Evolutionary conservation across 78 protist species (phyloP).

Genomic region (slime mould (Dictyostelium discoideum)): DNA sequence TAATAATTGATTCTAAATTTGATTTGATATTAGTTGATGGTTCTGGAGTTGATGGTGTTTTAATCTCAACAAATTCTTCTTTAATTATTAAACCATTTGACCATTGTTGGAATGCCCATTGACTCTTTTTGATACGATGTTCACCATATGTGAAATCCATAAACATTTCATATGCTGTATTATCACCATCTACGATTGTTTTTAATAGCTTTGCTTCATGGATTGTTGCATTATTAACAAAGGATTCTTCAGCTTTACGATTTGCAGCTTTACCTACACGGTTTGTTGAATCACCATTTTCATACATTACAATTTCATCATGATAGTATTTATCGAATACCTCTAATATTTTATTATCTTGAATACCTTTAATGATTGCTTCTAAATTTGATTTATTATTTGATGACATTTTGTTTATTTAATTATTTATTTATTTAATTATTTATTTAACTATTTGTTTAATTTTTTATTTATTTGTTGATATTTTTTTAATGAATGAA

Average conservation of each 20-base stretch:
- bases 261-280: conserved; percentile 42
- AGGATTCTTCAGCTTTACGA: conserved; percentile 31
- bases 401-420: too few relatives aligned
- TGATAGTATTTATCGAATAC: too few relatives aligned
- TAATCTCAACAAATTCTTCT: conserved; percentile 30
- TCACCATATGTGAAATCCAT: conserved; percentile 42
- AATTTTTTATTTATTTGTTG: too few relatives aligned
- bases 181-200: background rate
- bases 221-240: conserved; percentile 16
- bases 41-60: background rate
- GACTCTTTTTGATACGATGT: conserved; percentile 25
- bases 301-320: too few relatives aligned
- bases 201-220: conserved; percentile 28
- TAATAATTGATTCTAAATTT: background rate
- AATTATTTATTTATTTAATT: too few relatives aligned
- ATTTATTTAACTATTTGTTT: too few relatives aligned
- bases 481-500: too few relatives aligned
- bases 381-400: too few relatives aligned
- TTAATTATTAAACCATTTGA: conserved; percentile 18
- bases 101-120: conserved; percentile 63
- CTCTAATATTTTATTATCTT: too few relatives aligned
- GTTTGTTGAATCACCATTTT: too few relatives aligned
- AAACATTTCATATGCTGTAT: background rate
- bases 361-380: too few relatives aligned
- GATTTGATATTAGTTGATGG: background rate